These are phyloP conservation scores for Collybiopsis luxurians DNA, from an alignment of 768 basidiomycete species.

Conservation along the genomic window DNA sequence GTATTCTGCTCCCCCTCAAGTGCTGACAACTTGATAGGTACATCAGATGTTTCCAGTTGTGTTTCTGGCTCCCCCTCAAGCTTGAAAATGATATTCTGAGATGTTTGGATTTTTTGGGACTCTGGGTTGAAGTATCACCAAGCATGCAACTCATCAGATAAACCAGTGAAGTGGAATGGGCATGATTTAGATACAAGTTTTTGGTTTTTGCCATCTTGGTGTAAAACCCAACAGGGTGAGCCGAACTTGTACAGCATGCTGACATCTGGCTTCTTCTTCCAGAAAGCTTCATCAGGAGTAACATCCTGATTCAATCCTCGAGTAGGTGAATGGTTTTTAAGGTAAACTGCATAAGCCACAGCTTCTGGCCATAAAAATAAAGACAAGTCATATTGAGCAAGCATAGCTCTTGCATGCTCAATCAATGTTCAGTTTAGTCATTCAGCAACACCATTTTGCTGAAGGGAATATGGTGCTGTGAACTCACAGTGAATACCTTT, in stretches of 20 bases:
- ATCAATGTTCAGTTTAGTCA: neutral
- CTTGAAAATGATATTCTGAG: slow-evolving; percentile 24
- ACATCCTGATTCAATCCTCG: neutral
- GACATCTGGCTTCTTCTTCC: too few species aligned
- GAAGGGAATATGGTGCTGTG: neutral
- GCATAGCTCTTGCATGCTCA: neutral
- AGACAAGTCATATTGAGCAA: too few species aligned
- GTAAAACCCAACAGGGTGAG: slow-evolving; percentile 12
- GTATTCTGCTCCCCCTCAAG: slow-evolving; percentile 13
- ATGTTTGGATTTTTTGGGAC: slow-evolving; percentile 17
- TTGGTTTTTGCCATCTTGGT: slow-evolving; percentile 16
- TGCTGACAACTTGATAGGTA: too few species aligned
- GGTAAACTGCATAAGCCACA: too few species aligned
- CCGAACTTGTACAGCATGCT: slow-evolving; percentile 23
- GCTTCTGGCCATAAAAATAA: neutral
- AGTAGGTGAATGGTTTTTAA: neutral
- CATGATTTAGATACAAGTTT: slow-evolving; percentile 13
- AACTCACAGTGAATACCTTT: neutral
- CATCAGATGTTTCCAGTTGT: neutral
- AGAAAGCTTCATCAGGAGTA: slow-evolving; percentile 16
- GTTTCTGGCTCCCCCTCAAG: neutral
- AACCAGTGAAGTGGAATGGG: slow-evolving; percentile 12
- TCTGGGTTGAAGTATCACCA: slow-evolving; percentile 20
- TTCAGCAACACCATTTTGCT: neutral
- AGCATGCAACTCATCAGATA: slow-evolving; percentile 20